Evolutionary conservation across 1,284 basidiomycete species (phyloP).

Genomic region (Trichosporon faecale): DNA sequence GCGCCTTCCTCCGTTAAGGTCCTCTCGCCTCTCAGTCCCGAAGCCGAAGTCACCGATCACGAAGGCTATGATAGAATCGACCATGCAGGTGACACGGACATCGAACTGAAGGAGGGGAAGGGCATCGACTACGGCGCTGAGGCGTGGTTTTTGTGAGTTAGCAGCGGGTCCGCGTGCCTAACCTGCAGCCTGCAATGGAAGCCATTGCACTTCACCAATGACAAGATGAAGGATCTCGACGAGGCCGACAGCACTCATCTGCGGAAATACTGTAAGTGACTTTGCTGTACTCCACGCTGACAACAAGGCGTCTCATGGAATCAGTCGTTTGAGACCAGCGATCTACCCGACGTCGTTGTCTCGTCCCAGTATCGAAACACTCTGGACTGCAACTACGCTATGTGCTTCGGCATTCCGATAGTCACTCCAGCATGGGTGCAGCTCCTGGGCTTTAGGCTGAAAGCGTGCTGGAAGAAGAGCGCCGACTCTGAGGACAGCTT

Average conservation of each 20-base stretch:
- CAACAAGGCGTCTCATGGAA: constrained; percentile 36
- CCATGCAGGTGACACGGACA: constrained; percentile 15
- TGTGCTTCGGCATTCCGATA: constrained; percentile 41
- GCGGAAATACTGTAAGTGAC: constrained; percentile 31
- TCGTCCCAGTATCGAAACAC: constrained; percentile 23
- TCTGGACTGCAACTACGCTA: constrained; percentile 29
- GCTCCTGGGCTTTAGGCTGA: constrained; percentile 25
- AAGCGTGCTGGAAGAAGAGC: constrained; percentile 39
- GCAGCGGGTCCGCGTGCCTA: not conserved
- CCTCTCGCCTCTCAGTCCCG: constrained; percentile 18
- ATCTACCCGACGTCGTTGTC: constrained; percentile 32
- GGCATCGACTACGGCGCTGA: constrained; percentile 13
- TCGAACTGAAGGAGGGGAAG: constrained; percentile 29
- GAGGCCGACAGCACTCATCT: constrained; percentile 26
- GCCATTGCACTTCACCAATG: constrained; percentile 25
- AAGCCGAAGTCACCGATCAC: constrained; percentile 25
- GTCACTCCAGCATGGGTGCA: constrained; percentile 34
- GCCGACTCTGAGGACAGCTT: constrained; percentile 45
- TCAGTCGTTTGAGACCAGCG: constrained; percentile 23
- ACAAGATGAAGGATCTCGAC: constrained; percentile 37
- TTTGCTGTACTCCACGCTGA: not conserved
- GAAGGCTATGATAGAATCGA: constrained; percentile 32
- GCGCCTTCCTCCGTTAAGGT: constrained; percentile 25
- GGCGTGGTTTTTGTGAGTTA: constrained; percentile 37
- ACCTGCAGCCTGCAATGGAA: constrained; percentile 20